These are phyloP conservation scores for Schoenoplectus triqueter DNA, from an alignment of 202 grass and related monocot genomes.

Conservation along the genomic window DNA sequence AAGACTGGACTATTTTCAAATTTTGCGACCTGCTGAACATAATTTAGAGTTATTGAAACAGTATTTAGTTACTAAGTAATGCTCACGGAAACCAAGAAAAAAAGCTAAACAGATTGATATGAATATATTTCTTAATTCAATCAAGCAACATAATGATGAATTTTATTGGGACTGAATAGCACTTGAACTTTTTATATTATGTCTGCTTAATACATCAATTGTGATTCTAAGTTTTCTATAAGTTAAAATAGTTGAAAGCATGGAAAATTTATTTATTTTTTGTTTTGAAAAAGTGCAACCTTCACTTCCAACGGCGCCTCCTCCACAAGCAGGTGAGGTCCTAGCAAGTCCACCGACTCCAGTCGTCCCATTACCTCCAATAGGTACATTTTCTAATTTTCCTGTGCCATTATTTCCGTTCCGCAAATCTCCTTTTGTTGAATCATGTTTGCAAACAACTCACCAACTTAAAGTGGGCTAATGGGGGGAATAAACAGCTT, in stretches of 20 bases:
- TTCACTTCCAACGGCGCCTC: constrained; percentile 29
- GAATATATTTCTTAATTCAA: neutral
- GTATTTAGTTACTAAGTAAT: neutral
- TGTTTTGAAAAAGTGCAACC: constrained; percentile 22
- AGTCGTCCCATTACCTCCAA: neutral
- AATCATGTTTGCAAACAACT: neutral
- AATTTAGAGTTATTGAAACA: neutral
- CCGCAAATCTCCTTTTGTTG: neutral
- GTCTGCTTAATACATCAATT: neutral
- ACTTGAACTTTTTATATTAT: neutral
- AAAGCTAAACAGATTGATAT: too few species aligned
- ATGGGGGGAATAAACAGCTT: neutral
- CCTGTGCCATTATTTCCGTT: neutral
- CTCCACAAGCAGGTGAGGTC: constrained; percentile 39
- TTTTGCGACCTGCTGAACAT: neutral
- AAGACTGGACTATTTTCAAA: neutral
- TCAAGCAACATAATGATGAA: neutral
- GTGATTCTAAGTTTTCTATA: neutral
- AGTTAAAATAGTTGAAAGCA: neutral
- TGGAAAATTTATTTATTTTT: neutral
- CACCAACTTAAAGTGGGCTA: neutral
- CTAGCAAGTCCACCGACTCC: constrained; percentile 35
- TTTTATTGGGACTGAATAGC: neutral
- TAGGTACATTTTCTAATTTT: constrained; percentile 12
- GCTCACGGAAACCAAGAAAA: neutral